These are phyloP conservation scores for Oryza rufipogon DNA, from an alignment of 176 grass and related monocot genomes.

Conservation along the genomic window DNA sequence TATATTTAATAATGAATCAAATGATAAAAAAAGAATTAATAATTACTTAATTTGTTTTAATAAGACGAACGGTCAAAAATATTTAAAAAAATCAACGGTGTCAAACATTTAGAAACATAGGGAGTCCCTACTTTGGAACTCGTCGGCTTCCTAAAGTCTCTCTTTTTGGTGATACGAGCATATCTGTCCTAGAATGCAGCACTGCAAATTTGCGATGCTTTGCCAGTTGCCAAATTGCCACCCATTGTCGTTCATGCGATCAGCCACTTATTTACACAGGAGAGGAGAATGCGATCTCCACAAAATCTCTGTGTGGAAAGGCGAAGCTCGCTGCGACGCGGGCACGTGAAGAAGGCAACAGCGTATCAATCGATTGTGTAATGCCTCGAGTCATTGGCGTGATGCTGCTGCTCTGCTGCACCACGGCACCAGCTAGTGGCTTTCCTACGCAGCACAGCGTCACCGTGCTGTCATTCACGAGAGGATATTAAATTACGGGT, in stretches of 20 bases:
- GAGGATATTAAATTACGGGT: background rate
- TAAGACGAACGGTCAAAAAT: too few relatives aligned
- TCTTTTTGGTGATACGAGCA: background rate
- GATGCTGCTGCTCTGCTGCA: background rate
- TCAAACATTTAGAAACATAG: too few relatives aligned
- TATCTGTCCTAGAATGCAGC: background rate
- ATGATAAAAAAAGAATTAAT: too few relatives aligned
- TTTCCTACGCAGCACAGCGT: constrained; percentile 38
- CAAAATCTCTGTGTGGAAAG: background rate
- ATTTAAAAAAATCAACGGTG: too few relatives aligned
- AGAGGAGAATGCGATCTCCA: background rate
- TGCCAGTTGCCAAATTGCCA: background rate
- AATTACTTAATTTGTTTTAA: too few relatives aligned
- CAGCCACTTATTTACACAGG: background rate
- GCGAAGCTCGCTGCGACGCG: background rate
- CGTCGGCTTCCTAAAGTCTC: background rate
- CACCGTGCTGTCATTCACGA: constrained; percentile 32
- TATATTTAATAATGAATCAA: too few relatives aligned
- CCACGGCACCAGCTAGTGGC: constrained; percentile 11
- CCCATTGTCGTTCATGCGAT: background rate
- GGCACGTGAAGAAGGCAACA: constrained; percentile 1
- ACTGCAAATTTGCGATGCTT: background rate
- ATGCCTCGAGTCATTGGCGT: background rate
- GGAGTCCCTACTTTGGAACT: background rate
- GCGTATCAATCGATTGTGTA: background rate